Conservation (phyloP, 192 early-diverging fungal genomes). For the Phlyctochytrium arcticum region DNA sequence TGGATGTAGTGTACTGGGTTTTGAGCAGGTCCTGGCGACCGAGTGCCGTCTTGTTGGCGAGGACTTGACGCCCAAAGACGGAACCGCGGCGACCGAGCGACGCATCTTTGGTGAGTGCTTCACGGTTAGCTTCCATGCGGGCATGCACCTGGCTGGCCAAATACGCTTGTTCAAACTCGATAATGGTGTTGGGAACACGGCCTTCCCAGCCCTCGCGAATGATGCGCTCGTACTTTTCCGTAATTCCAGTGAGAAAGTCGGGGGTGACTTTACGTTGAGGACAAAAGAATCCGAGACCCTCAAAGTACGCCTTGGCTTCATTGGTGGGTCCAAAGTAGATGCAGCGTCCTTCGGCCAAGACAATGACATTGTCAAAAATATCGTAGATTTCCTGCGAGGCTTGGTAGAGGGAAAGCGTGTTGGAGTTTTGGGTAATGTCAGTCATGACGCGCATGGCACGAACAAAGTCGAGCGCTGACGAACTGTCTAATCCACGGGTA, state of each 20-base stretch:
- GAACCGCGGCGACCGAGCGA: conserved; percentile 30
- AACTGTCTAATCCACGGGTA: conserved; percentile 74
- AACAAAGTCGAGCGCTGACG: conserved; percentile 77
- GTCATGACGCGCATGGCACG: conserved; percentile 70
- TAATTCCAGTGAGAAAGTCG: conserved; percentile 71
- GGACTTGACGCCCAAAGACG: conserved; percentile 45
- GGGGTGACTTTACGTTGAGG: conserved; percentile 59
- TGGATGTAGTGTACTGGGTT: conserved; percentile 64
- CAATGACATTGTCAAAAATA: conserved; percentile 55
- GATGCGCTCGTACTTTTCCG: conserved; percentile 54
- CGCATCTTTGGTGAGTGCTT: conserved; percentile 40
- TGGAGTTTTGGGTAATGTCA: conserved; percentile 45
- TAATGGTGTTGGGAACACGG: conserved; percentile 48
- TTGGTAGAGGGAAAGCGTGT: conserved; percentile 41
- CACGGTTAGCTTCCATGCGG: conserved; percentile 35
- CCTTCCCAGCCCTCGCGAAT: conserved; percentile 52
- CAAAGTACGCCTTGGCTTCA: conserved; percentile 27
- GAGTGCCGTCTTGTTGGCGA: conserved; percentile 50
- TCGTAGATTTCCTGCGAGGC: conserved; percentile 72
- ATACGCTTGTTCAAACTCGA: conserved; percentile 62
- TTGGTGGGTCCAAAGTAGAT: conserved; percentile 66
- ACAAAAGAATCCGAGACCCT: conserved; percentile 18
- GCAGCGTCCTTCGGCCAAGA: conserved; percentile 37
- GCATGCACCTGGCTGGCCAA: conserved; percentile 37
- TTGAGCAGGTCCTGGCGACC: conserved; percentile 42